phyloP scores from a whole-genome alignment of 805 yeast genomes.

The Jamesozyma hellenica region DNA sequence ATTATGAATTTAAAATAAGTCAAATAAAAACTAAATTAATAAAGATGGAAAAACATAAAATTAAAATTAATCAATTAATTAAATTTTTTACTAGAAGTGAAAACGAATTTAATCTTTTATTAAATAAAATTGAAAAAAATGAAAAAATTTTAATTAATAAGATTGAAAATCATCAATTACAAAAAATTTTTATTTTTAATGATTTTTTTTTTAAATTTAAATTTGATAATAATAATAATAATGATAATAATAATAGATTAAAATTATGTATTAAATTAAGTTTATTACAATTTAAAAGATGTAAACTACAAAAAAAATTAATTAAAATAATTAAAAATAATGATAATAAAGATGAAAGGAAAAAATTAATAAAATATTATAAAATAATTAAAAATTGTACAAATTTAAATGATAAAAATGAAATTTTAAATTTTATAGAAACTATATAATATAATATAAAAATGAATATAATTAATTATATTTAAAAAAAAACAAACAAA shows the following conservation, averaged over 20 bases:
- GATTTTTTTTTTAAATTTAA: not conserved
- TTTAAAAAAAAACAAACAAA: too few relatives aligned
- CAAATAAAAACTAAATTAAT: too few relatives aligned
- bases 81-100: slow-evolving; percentile 38
- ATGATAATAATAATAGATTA: not conserved
- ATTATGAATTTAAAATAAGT: too few relatives aligned
- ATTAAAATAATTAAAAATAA: not conserved
- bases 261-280: not conserved
- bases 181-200: not conserved
- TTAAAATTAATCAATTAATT: too few relatives aligned
- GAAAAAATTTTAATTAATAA: not conserved
- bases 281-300: not conserved
- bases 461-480: too few relatives aligned
- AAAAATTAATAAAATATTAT: too few relatives aligned
- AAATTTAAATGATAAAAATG: too few relatives aligned
- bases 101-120: slow-evolving; percentile 30
- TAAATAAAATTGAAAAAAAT: slow-evolving; percentile 18
- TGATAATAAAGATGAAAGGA: not conserved
- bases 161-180: not conserved
- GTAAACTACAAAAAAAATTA: too few relatives aligned
- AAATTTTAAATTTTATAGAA: too few relatives aligned
- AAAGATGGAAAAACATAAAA: too few relatives aligned
- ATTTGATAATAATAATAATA: not conserved
- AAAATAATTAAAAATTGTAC: too few relatives aligned
- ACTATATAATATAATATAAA: too few relatives aligned